Evolutionary conservation across 768 basidiomycete species (phyloP).

Genomic region (Termitomyces sp.): DNA sequence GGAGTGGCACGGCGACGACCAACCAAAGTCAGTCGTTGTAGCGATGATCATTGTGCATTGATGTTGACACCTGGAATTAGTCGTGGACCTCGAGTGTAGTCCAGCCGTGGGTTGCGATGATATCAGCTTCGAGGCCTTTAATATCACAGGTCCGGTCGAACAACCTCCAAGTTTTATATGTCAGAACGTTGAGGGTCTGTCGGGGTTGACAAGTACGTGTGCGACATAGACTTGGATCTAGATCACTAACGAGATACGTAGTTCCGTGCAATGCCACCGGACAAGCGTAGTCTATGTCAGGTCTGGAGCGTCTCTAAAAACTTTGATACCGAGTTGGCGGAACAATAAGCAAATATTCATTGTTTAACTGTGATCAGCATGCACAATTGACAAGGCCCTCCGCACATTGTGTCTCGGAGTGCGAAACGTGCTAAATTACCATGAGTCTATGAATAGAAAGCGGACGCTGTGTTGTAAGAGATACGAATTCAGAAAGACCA

Average conservation of each 20-base stretch:
- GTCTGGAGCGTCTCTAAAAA: not conserved
- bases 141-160: slow-evolving; percentile 31
- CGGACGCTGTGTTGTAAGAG: no score
- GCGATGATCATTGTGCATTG: not conserved
- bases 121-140: slow-evolving; percentile 36
- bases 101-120: slow-evolving; percentile 39
- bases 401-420: not conserved
- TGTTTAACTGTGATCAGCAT: not conserved
- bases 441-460: not conserved
- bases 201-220: slow-evolving; percentile 28
- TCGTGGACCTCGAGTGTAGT: slow-evolving; percentile 48
- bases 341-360: not conserved
- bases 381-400: not conserved
- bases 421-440: not conserved
- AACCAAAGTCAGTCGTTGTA: slow-evolving; percentile 27
- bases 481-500: no score
- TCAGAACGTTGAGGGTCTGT: slow-evolving; percentile 36
- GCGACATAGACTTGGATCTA: not conserved
- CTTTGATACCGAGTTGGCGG: not conserved
- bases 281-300: slow-evolving; percentile 4
- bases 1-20: slow-evolving; percentile 39
- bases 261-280: slow-evolving; percentile 21
- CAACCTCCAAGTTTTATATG: slow-evolving; percentile 36
- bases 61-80: slow-evolving; percentile 19
- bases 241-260: slow-evolving; percentile 3